Conservation (phyloP, 495 filamentous ascomycete species). For the Jackrogersella minutella region DNA sequence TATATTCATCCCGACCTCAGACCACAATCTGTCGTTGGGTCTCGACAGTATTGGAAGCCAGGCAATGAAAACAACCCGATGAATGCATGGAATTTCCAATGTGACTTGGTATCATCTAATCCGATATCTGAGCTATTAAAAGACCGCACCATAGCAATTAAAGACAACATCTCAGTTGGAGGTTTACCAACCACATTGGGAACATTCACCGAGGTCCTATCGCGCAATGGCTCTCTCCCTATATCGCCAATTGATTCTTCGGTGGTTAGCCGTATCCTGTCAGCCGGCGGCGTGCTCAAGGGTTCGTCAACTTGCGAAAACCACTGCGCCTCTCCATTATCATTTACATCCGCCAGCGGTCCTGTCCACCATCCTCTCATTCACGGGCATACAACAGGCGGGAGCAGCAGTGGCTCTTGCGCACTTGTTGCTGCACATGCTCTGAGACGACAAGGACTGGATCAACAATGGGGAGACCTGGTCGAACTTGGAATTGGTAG, state of each 20-base stretch:
- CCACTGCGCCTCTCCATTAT: slow-evolving; percentile 16
- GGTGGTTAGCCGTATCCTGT: slow-evolving; percentile 12
- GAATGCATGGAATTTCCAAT: slow-evolving; percentile 48
- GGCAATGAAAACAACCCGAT: slow-evolving; percentile 37
- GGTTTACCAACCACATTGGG: slow-evolving; percentile 19
- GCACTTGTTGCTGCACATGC: slow-evolving; percentile 8
- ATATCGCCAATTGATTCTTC: slow-evolving; percentile 13
- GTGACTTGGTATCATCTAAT: slow-evolving; percentile 32
- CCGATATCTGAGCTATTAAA: slow-evolving; percentile 22
- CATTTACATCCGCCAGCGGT: slow-evolving; percentile 16
- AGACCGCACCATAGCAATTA: slow-evolving; percentile 7
- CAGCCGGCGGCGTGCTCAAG: slow-evolving; percentile 7
- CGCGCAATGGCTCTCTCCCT: background rate
- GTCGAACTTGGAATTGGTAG: slow-evolving; percentile 17
- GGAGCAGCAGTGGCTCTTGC: slow-evolving; percentile 18
- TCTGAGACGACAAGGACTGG: slow-evolving; percentile 4
- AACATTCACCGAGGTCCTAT: slow-evolving; percentile 11
- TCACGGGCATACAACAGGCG: slow-evolving; percentile 14
- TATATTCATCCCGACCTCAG: slow-evolving; percentile 45
- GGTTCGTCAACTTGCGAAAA: slow-evolving; percentile 20
- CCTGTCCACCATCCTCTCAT: slow-evolving; percentile 18
- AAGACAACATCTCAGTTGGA: slow-evolving; percentile 20
- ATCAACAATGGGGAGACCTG: background rate
- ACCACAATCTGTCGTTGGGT: slow-evolving; percentile 15
- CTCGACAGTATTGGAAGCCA: slow-evolving; percentile 41